These are phyloP conservation scores for Porogramme epimiltina DNA, from an alignment of 1,284 basidiomycete genomes.

Conservation along the genomic window DNA sequence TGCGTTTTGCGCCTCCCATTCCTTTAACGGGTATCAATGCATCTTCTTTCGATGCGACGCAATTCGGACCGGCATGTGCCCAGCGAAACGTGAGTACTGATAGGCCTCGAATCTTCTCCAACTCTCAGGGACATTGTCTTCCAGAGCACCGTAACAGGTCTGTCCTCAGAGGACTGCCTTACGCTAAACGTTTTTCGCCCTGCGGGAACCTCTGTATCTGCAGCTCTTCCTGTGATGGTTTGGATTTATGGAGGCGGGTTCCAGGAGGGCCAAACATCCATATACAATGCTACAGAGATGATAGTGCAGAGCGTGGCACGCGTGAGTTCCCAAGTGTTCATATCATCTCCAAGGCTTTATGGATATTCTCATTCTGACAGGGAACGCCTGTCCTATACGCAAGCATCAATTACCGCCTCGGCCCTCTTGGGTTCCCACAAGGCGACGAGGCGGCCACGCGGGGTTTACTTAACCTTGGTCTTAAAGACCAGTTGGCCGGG, in stretches of 20 bases:
- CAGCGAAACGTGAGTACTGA: conserved; percentile 15
- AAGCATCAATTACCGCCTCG: conserved; percentile 55
- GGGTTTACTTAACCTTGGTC: conserved; percentile 44
- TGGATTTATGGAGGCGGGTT: conserved; percentile 34
- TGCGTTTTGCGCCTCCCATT: conserved; percentile 27
- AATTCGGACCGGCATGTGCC: conserved; percentile 24
- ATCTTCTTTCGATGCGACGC: conserved; percentile 20
- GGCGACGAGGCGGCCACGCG: conserved; percentile 43
- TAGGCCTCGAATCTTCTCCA: background rate
- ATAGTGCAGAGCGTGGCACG: conserved; percentile 43
- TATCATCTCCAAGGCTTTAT: background rate
- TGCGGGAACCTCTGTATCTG: conserved; percentile 26
- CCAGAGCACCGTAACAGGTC: background rate
- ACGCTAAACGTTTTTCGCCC: conserved; percentile 50
- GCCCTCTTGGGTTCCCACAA: conserved; percentile 51
- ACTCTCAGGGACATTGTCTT: background rate
- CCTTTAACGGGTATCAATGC: conserved; percentile 7
- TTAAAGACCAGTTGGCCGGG: conserved; percentile 45
- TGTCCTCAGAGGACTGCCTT: conserved; percentile 44
- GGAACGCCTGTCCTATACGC: conserved; percentile 59
- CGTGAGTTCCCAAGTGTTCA: conserved; percentile 33
- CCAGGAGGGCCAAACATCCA: conserved; percentile 22
- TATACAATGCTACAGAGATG: conserved; percentile 43
- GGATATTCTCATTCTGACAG: conserved; percentile 23
- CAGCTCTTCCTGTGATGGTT: conserved; percentile 40